A percentile compares a stretch with the other conserved stretches of the same genome.
phyloP scores from a whole-genome alignment of 1,139 yeast genomes.

The Geotrichum candidum region DNA sequence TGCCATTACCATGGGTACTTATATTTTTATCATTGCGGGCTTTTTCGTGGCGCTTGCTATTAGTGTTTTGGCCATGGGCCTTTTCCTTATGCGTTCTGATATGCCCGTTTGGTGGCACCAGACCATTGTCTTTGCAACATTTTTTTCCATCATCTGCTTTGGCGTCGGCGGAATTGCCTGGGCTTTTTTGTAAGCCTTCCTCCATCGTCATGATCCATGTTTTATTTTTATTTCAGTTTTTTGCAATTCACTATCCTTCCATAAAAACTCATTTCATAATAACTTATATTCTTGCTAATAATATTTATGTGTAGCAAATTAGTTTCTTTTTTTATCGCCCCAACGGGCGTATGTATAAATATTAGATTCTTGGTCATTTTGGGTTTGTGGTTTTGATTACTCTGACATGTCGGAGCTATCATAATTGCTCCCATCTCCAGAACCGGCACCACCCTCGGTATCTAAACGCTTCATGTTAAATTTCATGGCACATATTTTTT shows the following conservation, averaged over 20 bases:
- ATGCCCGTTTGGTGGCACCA: slow-evolving; percentile 42
- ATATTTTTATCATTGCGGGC: slow-evolving; percentile 30
- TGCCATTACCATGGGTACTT: slow-evolving; percentile 25
- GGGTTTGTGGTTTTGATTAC: neutral
- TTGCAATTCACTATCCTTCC: neutral
- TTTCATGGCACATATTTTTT: slow-evolving; percentile 31
- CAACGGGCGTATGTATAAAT: neutral
- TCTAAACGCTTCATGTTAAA: slow-evolving; percentile 18
- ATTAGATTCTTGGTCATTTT: too few species aligned
- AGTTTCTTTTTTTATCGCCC: neutral
- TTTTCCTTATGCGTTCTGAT: slow-evolving; percentile 38
- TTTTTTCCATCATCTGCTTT: slow-evolving; percentile 40
- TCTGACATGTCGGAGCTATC: neutral
- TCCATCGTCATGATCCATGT: too few species aligned
- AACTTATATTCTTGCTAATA: neutral
- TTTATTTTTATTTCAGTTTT: neutral
- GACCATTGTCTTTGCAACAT: slow-evolving; percentile 35
- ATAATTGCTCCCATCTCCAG: neutral
- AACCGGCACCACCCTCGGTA: neutral
- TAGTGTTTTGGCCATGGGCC: slow-evolving; percentile 37
- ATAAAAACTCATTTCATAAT: neutral
- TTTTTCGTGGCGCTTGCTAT: slow-evolving; percentile 37
- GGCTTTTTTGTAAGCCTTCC: slow-evolving; percentile 20
- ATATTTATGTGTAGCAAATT: neutral
- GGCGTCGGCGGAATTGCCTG: slow-evolving; percentile 44